Evolutionary conservation across 2,329 filamentous ascomycete genomes (phyloP).

Genomic region (Rutstroemia sp.): DNA sequence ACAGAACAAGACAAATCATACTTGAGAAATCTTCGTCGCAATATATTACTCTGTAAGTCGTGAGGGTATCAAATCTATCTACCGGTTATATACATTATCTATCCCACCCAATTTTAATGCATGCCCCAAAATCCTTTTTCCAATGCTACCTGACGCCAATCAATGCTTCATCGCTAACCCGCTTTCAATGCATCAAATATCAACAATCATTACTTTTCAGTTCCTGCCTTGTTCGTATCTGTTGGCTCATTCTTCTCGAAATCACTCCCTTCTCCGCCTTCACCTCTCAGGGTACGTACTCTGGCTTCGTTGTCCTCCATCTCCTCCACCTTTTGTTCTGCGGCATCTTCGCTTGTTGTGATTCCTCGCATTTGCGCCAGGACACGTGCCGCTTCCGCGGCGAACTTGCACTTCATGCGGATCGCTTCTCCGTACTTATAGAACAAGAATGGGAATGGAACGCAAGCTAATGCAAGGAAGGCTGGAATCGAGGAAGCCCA

Average conservation of each 20-base stretch:
- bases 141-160: too few relatives aligned
- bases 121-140: too few relatives aligned
- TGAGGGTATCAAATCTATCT: too few relatives aligned
- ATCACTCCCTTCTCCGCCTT: too few relatives aligned
- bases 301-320: constrained; percentile 3
- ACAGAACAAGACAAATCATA: too few relatives aligned
- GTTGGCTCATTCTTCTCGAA: background rate
- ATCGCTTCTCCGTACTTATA: constrained; percentile 62
- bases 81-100: too few relatives aligned
- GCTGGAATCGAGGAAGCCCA: constrained; percentile 70
- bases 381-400: constrained; percentile 47
- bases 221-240: background rate
- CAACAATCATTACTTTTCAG: too few relatives aligned
- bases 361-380: background rate
- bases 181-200: background rate
- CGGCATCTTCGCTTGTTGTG: background rate
- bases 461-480: constrained; percentile 63
- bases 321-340: constrained; percentile 1
- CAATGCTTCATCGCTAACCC: too few relatives aligned
- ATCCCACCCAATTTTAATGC: too few relatives aligned
- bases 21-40: too few relatives aligned
- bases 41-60: too few relatives aligned
- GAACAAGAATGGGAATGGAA: constrained; percentile 72
- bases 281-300: background rate
- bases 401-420: constrained; percentile 60